Evolutionary conservation across 345 rosid species (phyloP).

Genomic region (Citrus reticulata): DNA sequence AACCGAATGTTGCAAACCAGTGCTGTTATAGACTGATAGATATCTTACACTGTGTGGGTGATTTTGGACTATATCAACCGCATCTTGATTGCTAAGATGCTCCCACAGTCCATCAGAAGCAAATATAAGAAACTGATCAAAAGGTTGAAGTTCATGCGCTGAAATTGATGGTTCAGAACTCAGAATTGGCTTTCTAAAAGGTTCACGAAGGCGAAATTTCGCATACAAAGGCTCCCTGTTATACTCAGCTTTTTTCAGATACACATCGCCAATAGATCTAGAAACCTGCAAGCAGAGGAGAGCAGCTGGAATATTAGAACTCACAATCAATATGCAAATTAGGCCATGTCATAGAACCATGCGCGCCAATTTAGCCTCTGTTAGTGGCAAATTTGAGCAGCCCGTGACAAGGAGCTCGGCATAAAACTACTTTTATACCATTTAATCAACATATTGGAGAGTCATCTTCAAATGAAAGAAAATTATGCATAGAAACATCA

Average conservation of each 20-base stretch:
- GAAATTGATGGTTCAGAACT: slow-evolving; percentile 83
- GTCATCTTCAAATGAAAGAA: background rate
- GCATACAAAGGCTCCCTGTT: slow-evolving; percentile 85
- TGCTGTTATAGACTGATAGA: background rate
- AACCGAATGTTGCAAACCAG: background rate
- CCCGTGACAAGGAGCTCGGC: background rate
- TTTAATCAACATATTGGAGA: background rate
- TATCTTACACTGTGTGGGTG: slow-evolving; percentile 69
- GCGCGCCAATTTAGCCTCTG: no score
- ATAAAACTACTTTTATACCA: background rate
- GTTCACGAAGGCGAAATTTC: slow-evolving; percentile 79
- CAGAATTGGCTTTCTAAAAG: slow-evolving; percentile 77
- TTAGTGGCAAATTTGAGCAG: no score
- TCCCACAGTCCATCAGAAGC: slow-evolving; percentile 99
- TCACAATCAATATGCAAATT: background rate
- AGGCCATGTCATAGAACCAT: background rate
- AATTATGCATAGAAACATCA: background rate
- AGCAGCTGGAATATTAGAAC: background rate
- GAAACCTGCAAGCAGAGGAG: slow-evolving; percentile 54
- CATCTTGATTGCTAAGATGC: slow-evolving; percentile 89
- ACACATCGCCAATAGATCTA: slow-evolving; percentile 90
- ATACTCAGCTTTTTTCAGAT: slow-evolving; percentile 81
- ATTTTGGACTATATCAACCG: slow-evolving; percentile 84
- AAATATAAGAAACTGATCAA: slow-evolving; percentile 77
- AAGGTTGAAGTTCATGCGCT: slow-evolving; percentile 61